Evolutionary conservation across 164 flowering plant genomes (phyloP).

Genomic region (Macadamia integrifolia): DNA sequence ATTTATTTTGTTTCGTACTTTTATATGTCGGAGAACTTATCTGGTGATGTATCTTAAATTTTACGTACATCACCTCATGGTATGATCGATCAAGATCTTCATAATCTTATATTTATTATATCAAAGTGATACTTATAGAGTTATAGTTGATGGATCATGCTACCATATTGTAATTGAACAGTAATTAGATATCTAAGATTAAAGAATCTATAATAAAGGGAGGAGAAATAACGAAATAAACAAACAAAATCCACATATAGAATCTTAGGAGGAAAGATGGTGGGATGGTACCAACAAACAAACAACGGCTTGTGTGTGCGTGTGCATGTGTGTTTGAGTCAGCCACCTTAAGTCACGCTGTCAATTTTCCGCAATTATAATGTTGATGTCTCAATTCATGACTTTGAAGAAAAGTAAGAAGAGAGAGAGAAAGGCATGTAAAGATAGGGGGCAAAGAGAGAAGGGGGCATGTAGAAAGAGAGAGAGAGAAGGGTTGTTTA

Average conservation of each 20-base stretch:
- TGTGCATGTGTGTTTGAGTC: neutral
- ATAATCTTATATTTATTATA: neutral
- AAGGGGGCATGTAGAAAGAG: no score
- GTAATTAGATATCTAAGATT: neutral
- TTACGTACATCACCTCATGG: no score
- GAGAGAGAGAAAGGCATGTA: slow-evolving; percentile 1
- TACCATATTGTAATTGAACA: neutral
- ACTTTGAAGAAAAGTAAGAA: neutral
- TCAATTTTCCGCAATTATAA: slow-evolving; percentile 8
- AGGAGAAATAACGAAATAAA: no score
- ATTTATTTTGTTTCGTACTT: no score
- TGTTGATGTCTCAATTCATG: neutral
- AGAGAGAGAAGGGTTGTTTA: slow-evolving; percentile 3
- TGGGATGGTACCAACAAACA: no score
- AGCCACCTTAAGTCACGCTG: slow-evolving; percentile 3
- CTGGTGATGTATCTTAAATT: no score
- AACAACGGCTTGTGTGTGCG: no score
- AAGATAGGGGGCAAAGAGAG: no score
- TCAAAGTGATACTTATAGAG: neutral
- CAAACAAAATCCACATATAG: no score
- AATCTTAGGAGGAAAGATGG: no score
- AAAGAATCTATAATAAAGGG: neutral
- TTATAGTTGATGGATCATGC: neutral
- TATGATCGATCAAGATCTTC: no score
- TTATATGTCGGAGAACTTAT: no score